Evolutionary conservation across 2,329 filamentous ascomycete species (phyloP), one percentile per base, ranked within the genome.

Genomic region (Davidsoniella virescens): DNA sequence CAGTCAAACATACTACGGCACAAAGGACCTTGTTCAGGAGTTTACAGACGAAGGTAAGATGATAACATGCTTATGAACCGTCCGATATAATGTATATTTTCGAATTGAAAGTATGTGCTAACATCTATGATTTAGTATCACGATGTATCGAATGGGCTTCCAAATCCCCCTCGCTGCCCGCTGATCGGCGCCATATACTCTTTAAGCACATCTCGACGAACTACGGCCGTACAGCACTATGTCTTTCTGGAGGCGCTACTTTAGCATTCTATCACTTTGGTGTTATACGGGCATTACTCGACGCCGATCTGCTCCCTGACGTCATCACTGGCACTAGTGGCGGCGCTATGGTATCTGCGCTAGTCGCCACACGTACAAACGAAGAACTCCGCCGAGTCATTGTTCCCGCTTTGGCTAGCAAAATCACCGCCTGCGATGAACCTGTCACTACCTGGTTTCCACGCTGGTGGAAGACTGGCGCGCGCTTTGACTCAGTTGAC

Each of bases 191-290:
- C 20, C 51, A 53, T 36, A 69, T 71, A 4, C 70, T 94, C 43
- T 94, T 94, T 69, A 93, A 90, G 63, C 83, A 93, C 54, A 71
- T 95, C 39, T 80, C 87, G 54, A 85, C 85, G 51, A 96, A 96
- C 62, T 94, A 84, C 59, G 92, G 92, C 26, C 81, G 90, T 26
- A 94, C 90, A 5, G 92, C 92, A 0, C 71, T 98, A 2, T 98
- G 90, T 61, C 70, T 98, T 1, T 95, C 87, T 4, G 92, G 92
- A 2, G 92, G 92, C 0, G 92, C 90, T 3, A 85, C 84, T 0
- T 95, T 98, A 65, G 87, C 92, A 4, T 96, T 94, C 63, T 96
- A 96, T 62, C 92, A 98, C 63, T 87, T 95, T 56, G 92, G 92
- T 9, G 85, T 98, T 8, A 77, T 92, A 46, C 90, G 87, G 62